Conservation (phyloP, 2,329 filamentous ascomycete genomes). For the Arachnomyces sp. region DNA sequence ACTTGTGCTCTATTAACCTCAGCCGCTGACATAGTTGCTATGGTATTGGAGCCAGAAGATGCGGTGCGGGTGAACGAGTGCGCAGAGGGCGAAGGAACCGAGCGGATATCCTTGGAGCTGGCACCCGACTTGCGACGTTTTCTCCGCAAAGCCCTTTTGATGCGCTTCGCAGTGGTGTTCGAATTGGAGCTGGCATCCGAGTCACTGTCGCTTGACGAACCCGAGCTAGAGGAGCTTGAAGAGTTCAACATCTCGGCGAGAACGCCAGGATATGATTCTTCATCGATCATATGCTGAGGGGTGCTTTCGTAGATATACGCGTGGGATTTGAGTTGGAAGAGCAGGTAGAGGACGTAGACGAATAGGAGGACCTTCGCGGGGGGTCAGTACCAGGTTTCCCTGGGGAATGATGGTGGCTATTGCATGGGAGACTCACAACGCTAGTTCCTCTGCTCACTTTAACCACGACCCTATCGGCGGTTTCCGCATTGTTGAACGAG, state of each 20-base stretch:
- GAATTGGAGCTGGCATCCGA: conserved; percentile 61
- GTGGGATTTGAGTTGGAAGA: conserved; percentile 89
- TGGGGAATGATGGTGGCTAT: conserved; percentile 12
- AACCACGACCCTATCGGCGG: conserved; percentile 63
- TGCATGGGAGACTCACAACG: conserved; percentile 49
- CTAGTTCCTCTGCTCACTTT: conserved; percentile 86
- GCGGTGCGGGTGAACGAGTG: conserved; percentile 27
- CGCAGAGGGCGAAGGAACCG: conserved; percentile 38
- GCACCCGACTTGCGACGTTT: conserved; percentile 69
- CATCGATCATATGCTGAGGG: conserved; percentile 85
- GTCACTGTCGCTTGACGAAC: conserved; percentile 53
- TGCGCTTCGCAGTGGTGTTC: conserved; percentile 63
- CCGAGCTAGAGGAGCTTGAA: conserved; percentile 47
- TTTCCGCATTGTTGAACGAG: conserved; percentile 57
- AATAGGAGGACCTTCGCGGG: conserved; percentile 58
- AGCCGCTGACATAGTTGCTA: conserved; percentile 6
- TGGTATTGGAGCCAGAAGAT: conserved; percentile 27
- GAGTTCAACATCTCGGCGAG: conserved; percentile 73
- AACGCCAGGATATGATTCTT: conserved; percentile 78
- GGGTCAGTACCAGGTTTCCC: too few species aligned
- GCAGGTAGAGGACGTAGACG: conserved; percentile 72
- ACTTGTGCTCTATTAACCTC: neutral
- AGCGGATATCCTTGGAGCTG: conserved; percentile 55
- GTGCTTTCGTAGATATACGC: conserved; percentile 88
- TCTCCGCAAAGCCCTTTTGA: conserved; percentile 66